Conservation (phyloP, 345 rosid genomes). For the Toxicodendron radicans region DNA sequence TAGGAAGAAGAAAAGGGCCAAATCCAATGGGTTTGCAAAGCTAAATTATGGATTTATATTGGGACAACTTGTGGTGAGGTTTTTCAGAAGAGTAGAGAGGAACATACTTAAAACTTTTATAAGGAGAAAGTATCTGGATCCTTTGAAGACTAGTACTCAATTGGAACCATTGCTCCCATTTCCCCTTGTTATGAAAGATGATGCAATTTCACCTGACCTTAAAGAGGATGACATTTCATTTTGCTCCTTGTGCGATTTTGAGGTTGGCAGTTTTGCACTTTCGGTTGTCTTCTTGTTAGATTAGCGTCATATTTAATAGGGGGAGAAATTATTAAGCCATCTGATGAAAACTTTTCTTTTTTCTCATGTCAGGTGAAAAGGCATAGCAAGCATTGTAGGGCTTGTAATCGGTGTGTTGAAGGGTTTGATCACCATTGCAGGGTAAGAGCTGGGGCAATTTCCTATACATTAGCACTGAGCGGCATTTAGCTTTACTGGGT, state of each 20-base stretch:
- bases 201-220: conserved; percentile 63
- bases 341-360: neutral
- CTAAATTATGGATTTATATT: conserved; percentile 73
- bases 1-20: conserved; percentile 56
- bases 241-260: conserved; percentile 81
- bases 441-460: conserved; percentile 36
- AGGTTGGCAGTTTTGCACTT: conserved; percentile 43
- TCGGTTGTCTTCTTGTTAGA: neutral
- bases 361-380: conserved; percentile 64
- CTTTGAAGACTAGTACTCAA: conserved; percentile 57
- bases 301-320: neutral
- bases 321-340: neutral
- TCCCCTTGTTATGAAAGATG: conserved; percentile 80
- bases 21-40: conserved; percentile 51
- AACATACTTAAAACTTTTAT: conserved; percentile 76
- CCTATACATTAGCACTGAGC: neutral
- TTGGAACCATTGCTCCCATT: conserved; percentile 87
- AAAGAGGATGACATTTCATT: conserved; percentile 79
- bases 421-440: conserved; percentile 99
- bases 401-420: conserved; percentile 93
- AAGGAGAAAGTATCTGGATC: conserved; percentile 82
- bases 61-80: conserved; percentile 72
- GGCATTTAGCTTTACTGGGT: neutral
- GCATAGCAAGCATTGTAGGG: conserved; percentile 93
- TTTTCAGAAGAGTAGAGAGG: conserved; percentile 78